Conservation (phyloP, 2,329 filamentous ascomycete species). For the Blastomyces gilchristii region DNA sequence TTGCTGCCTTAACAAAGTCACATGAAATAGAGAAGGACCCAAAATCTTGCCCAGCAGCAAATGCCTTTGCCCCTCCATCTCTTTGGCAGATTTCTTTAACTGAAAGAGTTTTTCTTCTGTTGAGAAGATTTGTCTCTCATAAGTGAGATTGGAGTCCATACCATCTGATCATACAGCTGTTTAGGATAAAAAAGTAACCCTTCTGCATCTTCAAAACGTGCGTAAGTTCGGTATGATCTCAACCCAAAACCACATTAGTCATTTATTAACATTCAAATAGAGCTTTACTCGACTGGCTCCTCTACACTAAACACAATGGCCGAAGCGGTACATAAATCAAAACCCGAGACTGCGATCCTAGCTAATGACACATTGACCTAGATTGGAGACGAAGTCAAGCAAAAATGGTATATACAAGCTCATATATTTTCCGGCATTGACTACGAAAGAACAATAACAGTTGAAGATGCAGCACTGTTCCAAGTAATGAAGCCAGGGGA, state of each 20-base stretch:
- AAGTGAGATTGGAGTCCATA: not conserved
- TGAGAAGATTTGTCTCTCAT: not conserved
- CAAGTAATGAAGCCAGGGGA: not conserved
- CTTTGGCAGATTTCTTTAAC: not conserved
- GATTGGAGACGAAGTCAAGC: not conserved
- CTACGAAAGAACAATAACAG: not conserved
- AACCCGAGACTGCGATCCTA: not conserved
- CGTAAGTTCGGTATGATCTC: not conserved
- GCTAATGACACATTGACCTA: not conserved
- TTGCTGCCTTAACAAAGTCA: not conserved
- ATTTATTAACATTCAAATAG: not conserved
- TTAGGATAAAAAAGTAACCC: not conserved
- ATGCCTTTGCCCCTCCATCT: not conserved
- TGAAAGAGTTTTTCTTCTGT: not conserved
- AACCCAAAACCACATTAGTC: not conserved
- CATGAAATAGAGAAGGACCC: too few relatives aligned
- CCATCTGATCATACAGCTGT: not conserved
- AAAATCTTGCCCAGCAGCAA: not conserved
- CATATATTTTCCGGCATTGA: not conserved
- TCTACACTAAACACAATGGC: not conserved
- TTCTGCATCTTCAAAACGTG: not conserved
- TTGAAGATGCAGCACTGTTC: not conserved
- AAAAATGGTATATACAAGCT: not conserved
- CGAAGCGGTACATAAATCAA: not conserved
- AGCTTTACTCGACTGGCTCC: not conserved